Evolutionary conservation across 208 protist species (phyloP).

Genomic region (Phytomonas sp.): DNA sequence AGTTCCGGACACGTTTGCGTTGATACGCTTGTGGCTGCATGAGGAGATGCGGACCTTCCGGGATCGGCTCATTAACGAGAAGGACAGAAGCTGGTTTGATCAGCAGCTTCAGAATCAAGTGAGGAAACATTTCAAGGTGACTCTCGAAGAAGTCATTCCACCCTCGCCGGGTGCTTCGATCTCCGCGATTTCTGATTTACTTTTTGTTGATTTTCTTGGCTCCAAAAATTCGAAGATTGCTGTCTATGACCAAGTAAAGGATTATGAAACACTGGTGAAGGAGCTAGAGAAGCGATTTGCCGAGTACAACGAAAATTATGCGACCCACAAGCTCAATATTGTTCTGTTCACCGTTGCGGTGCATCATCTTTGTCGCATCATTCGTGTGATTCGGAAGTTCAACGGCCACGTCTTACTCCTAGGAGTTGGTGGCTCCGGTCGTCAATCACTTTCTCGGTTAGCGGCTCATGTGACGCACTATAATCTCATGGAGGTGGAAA

Average conservation of each 20-base stretch:
- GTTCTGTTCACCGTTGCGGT: constrained; percentile 97
- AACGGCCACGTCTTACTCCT: constrained; percentile 95
- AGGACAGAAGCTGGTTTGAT: constrained; percentile 92
- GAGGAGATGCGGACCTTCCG: constrained; percentile 93
- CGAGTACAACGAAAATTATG: constrained; percentile 90
- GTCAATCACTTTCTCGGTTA: constrained; percentile 93
- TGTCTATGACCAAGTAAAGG: constrained; percentile 86
- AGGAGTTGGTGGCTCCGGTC: constrained; percentile 97
- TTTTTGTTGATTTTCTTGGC: constrained; percentile 95
- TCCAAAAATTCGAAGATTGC: constrained; percentile 44
- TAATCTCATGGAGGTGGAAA: constrained; percentile 93
- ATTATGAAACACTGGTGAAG: constrained; percentile 72
- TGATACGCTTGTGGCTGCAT: constrained; percentile 94
- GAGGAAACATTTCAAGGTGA: constrained; percentile 71
- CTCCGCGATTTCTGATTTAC: constrained; percentile 21
- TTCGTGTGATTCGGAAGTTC: constrained; percentile 93
- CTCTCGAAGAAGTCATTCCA: constrained; percentile 58
- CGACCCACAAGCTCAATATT: constrained; percentile 88
- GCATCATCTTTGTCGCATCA: constrained; percentile 94
- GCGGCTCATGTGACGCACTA: constrained; percentile 94
- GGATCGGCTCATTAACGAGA: constrained; percentile 91
- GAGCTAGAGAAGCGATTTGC: constrained; percentile 84
- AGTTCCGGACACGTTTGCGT: constrained; percentile 28
- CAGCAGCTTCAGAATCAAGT: constrained; percentile 69
- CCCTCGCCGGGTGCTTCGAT: constrained; percentile 13